These are phyloP conservation scores for Platanus orientalis DNA, from an alignment of 164 flowering plant genomes.

Conservation along the genomic window DNA sequence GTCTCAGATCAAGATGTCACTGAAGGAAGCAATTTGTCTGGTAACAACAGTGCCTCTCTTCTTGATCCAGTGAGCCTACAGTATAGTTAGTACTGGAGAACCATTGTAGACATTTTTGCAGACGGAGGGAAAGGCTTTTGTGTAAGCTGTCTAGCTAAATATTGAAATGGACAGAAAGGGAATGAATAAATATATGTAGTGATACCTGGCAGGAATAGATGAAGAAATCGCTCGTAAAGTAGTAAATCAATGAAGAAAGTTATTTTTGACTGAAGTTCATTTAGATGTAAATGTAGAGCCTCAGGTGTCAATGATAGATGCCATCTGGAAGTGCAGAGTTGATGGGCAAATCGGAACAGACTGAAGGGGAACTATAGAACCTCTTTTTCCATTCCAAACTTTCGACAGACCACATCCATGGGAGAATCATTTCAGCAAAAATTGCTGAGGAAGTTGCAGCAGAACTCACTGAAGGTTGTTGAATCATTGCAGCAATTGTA, in stretches of 20 bases:
- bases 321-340: background rate
- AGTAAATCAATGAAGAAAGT: background rate
- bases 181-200: background rate
- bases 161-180: background rate
- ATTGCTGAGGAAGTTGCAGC: background rate
- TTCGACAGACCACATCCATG: background rate
- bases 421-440: background rate
- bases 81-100: background rate
- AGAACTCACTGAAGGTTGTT: background rate
- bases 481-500: background rate
- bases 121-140: background rate
- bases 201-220: background rate
- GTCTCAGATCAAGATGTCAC: background rate
- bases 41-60: no score
- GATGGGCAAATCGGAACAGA: background rate
- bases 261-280: background rate
- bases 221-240: background rate
- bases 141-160: background rate
- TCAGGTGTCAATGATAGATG: no score
- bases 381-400: background rate
- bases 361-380: background rate
- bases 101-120: background rate
- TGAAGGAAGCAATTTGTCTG: background rate
- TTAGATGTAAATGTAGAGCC: background rate
- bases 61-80: background rate